These are phyloP conservation scores for Helicostylum pulchrum DNA, from an alignment of 192 early-diverging fungal genomes.

Conservation along the genomic window DNA sequence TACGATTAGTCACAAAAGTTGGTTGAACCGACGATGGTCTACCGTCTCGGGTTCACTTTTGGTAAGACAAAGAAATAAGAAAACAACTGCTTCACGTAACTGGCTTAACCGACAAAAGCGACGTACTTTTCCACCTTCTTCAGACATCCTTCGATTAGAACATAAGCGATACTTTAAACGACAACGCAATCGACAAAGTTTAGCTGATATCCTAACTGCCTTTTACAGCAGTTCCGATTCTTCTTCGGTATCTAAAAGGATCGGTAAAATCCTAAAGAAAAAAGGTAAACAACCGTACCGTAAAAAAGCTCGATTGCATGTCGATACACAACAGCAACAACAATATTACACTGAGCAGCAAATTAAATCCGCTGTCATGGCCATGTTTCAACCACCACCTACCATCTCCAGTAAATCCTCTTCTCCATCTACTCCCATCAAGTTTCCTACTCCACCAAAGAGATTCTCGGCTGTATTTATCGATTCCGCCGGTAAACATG, in stretches of 20 bases:
- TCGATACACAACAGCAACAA: neutral
- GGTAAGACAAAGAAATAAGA: neutral
- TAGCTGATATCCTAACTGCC: conserved; percentile 5
- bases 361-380: too few relatives aligned
- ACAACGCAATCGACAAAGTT: neutral
- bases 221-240: neutral
- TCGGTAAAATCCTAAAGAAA: conserved; percentile 6
- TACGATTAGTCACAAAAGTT: neutral
- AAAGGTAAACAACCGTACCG: conserved; percentile 1
- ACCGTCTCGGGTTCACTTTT: conserved; percentile 1
- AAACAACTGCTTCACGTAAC: neutral
- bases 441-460: neutral
- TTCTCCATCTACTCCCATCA: neutral
- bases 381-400: conserved; percentile 4
- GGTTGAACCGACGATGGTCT: conserved; percentile 8
- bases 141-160: neutral
- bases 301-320: neutral
- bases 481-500: conserved; percentile 7
- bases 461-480: conserved; percentile 8
- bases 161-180: neutral
- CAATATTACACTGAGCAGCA: too few relatives aligned
- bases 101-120: conserved; percentile 11
- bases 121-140: conserved; percentile 6
- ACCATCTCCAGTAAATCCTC: conserved; percentile 10
- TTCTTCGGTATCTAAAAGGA: neutral